These are phyloP conservation scores for Triticum turgidum DNA, from an alignment of 176 grass and related monocot genomes.

Conservation along the genomic window DNA sequence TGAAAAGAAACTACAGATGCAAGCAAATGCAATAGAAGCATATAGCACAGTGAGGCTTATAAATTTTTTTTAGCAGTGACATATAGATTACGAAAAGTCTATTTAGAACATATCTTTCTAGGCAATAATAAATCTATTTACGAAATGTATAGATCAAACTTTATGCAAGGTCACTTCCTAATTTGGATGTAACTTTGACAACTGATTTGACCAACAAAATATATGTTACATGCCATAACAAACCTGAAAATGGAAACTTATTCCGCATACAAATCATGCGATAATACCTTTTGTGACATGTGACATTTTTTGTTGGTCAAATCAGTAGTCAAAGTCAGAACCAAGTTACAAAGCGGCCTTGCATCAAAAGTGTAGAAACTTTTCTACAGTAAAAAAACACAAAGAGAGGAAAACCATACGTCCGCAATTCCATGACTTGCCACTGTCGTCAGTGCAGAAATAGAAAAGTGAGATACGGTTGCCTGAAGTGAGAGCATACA, in stretches of 20 bases:
- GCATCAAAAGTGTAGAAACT: background rate
- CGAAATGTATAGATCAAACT: background rate
- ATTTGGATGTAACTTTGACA: too few species aligned
- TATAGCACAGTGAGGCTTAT: background rate
- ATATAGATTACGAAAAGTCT: background rate
- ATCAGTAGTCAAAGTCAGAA: too few species aligned
- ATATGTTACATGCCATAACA: too few species aligned
- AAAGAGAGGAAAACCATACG: background rate
- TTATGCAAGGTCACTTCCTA: too few species aligned
- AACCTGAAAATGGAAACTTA: too few species aligned
- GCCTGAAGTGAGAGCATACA: background rate
- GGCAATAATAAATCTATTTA: background rate
- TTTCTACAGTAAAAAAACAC: background rate
- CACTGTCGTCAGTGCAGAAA: background rate
- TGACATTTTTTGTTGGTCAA: too few species aligned
- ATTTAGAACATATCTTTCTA: background rate
- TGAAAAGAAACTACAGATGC: background rate
- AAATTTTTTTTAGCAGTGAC: too few species aligned
- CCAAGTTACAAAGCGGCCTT: too few species aligned
- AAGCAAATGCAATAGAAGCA: background rate
- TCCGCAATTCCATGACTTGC: background rate
- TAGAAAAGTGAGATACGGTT: background rate
- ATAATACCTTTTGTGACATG: too few species aligned
- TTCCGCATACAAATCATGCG: too few species aligned
- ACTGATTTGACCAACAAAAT: too few species aligned